Evolutionary conservation across 176 grass and related monocot species (phyloP), one percentile per base, ranked within the genome.

Genomic region (Zoysia japonica): DNA sequence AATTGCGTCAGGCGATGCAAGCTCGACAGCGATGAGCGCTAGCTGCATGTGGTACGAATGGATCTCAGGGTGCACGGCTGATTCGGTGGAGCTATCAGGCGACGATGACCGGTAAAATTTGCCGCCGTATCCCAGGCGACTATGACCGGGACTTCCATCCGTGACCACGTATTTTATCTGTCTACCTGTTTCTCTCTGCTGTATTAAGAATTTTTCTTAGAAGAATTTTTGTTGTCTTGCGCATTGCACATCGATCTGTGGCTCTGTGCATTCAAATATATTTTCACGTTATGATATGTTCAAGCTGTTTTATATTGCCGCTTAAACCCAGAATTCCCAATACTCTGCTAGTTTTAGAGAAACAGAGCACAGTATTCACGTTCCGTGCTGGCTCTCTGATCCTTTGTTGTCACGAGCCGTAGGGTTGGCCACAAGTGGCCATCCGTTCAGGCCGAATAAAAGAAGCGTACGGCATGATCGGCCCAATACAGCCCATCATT

Each of bases 71-170:
- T 65, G 67, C 49, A 72, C 60, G 7, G 49, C 41, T 17, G 68
- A 67, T 73, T 65, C 35, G 41, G 69, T 80, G 69, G 84, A 68
- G 52, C 52, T 61, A 80, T 80, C 63, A 67, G 69, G 51, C 28
- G 69, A 68, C 0, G 47, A 48, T 2, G 61, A 74, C 48, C 64
- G 4, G 39, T 55, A 43, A 28, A 43, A 85, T 74, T 73, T 74
- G 42, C 16, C 16, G 69, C 84, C 84, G 50, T 7, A 49, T 79
- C 68, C 12, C 68, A 79, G 11, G 69, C 49, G 69, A 85, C 50
- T 40, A 41, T 12, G 68, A 73, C 60, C 10, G 39, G 7, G 49
- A 10, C 68, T 57, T 19, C 7, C 35, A 7, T 65, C 60, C 68
- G 42, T 37, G 19, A 3, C 83, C 67, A 16, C 3, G 15, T 7